phyloP scores from a whole-genome alignment of 148 eudicot species.

The Rhododendron henanense region DNA sequence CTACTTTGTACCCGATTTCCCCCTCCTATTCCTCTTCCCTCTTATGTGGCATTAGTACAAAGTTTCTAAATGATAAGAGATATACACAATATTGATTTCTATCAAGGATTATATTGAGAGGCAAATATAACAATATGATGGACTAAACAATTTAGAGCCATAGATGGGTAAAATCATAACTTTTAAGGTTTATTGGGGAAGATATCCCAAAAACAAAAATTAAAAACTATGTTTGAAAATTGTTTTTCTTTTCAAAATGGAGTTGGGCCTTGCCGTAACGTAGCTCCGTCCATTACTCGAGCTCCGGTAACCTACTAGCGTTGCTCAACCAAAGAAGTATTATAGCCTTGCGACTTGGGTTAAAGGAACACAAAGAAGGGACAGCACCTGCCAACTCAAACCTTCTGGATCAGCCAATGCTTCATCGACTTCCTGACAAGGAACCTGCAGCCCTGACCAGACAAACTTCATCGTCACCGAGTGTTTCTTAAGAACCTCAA shows the following conservation, averaged over 20 bases:
- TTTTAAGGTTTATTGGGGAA: background rate
- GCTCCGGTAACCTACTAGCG: background rate
- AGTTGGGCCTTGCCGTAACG: background rate
- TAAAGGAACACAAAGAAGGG: conserved; percentile 2
- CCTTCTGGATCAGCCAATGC: conserved; percentile 62
- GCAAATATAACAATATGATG: background rate
- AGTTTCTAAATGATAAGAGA: background rate
- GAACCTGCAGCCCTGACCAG: conserved; percentile 33
- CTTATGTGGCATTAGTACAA: background rate
- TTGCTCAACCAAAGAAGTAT: background rate
- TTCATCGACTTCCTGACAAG: conserved; percentile 36
- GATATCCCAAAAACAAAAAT: background rate
- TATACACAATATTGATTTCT: background rate
- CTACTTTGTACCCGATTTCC: background rate
- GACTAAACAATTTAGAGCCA: background rate
- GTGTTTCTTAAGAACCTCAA: conserved; percentile 49
- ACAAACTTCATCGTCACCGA: conserved; percentile 43
- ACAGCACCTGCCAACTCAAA: conserved; percentile 66
- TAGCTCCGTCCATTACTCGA: background rate
- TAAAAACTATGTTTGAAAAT: background rate
- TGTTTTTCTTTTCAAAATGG: background rate
- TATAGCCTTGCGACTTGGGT: background rate
- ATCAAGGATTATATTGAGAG: background rate
- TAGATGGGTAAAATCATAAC: background rate
- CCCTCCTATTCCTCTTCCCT: background rate